Percentiles rank a stretch among this genome's conserved stretches.
These are phyloP conservation scores for Gentiana straminea DNA, from an alignment of 257 asterid genomes.

Conservation along the genomic window DNA sequence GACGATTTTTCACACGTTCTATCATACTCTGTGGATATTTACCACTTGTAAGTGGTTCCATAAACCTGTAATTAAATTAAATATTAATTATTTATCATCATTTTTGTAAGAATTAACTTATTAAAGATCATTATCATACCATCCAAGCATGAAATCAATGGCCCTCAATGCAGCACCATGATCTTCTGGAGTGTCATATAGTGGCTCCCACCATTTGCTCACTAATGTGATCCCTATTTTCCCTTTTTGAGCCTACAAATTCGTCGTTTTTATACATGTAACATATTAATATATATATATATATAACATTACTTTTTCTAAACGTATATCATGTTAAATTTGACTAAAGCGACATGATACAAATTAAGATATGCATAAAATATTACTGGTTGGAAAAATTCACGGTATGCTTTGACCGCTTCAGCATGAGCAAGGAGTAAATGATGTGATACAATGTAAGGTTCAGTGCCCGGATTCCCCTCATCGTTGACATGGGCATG, in stretches of 20 bases:
- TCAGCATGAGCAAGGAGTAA: conserved; percentile 37
- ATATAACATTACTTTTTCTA: too few species aligned
- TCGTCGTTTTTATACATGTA: too few species aligned
- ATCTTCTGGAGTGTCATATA: conserved; percentile 5
- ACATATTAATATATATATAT: too few species aligned
- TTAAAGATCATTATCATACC: conserved; percentile 5
- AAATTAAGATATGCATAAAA: conserved; percentile 1
- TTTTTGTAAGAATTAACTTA: too few species aligned
- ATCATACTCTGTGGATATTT: conserved; percentile 20
- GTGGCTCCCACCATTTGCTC: conserved; percentile 43
- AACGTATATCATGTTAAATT: too few species aligned
- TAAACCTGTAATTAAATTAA: conserved; percentile 6
- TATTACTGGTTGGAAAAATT: conserved; percentile 21
- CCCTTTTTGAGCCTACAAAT: conserved; percentile 37
- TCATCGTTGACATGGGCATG: neutral
- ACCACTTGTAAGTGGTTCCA: conserved; percentile 17
- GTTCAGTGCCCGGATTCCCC: conserved; percentile 29
- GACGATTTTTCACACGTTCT: conserved; percentile 8
- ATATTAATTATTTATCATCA: too few species aligned
- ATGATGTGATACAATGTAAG: conserved; percentile 37
- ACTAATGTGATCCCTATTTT: conserved; percentile 40
- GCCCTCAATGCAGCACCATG: conserved; percentile 9
- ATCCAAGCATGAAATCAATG: conserved; percentile 25
- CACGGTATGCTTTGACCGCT: conserved; percentile 26
- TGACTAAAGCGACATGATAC: neutral